These are phyloP conservation scores for Biscutella auriculata DNA, from an alignment of 441 rosid species.

Conservation along the genomic window DNA sequence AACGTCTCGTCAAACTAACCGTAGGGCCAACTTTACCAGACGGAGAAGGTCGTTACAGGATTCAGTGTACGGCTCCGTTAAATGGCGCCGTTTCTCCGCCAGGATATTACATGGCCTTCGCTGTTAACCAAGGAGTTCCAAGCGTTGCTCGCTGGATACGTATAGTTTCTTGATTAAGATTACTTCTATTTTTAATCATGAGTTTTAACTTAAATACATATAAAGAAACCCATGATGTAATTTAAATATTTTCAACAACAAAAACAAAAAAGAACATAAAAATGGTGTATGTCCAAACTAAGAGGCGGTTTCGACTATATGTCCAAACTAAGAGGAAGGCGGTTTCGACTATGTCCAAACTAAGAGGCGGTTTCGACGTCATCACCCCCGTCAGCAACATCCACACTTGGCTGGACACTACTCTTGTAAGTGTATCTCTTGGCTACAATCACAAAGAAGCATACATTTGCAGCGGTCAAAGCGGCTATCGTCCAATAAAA, in stretches of 20 bases:
- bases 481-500: constrained; percentile 67
- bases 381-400: constrained; percentile 36
- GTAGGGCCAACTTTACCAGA: constrained; percentile 38
- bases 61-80: constrained; percentile 44
- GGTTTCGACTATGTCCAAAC: too few species aligned
- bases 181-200: neutral
- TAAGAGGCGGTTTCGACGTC: constrained; percentile 18
- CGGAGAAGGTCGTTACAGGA: constrained; percentile 27
- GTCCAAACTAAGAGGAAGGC: too few species aligned
- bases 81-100: constrained; percentile 49
- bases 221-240: too few species aligned
- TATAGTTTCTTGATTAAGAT: constrained; percentile 26
- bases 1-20: constrained; percentile 42
- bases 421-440: constrained; percentile 59
- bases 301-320: too few species aligned
- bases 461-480: constrained; percentile 34
- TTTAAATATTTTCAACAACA: too few species aligned
- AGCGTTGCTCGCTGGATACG: constrained; percentile 62
- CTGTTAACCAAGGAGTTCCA: constrained; percentile 60
- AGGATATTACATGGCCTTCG: constrained; percentile 58
- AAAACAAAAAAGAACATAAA: neutral
- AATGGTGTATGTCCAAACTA: neutral
- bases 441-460: constrained; percentile 51
- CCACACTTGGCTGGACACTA: constrained; percentile 43
- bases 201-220: neutral